These are phyloP conservation scores for Agastache rugosa DNA, from an alignment of 257 asterid genomes.

Conservation along the genomic window DNA sequence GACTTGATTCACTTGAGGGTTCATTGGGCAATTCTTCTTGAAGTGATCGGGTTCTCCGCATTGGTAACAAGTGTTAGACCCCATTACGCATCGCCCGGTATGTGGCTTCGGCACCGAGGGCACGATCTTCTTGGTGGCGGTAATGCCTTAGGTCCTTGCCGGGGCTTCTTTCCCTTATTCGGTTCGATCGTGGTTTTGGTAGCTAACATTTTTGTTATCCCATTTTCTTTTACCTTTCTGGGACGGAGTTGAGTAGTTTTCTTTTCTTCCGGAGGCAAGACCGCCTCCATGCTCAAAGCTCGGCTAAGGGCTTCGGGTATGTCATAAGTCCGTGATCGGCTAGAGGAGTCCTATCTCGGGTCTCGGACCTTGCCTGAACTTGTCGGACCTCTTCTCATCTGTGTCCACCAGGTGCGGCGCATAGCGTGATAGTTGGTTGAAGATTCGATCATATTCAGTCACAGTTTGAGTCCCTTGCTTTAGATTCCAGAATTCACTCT, in stretches of 20 bases:
- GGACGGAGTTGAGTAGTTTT: not conserved
- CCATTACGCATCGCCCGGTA: too few species aligned
- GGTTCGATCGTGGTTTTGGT: not conserved
- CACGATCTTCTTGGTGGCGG: too few species aligned
- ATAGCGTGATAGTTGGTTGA: too few species aligned
- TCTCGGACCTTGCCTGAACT: not conserved
- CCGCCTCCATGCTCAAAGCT: not conserved
- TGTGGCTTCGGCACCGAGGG: too few species aligned
- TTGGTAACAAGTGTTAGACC: too few species aligned
- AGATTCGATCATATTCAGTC: too few species aligned
- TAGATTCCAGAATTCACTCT: too few species aligned
- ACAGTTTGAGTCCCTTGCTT: too few species aligned
- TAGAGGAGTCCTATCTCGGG: not conserved
- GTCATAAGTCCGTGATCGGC: not conserved
- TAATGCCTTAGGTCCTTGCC: not conserved
- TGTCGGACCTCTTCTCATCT: not conserved
- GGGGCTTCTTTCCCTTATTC: not conserved
- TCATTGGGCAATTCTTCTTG: too few species aligned
- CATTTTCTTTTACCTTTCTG: not conserved
- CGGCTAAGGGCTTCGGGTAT: not conserved
- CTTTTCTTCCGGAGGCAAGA: not conserved
- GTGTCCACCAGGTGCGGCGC: not conserved
- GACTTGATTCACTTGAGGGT: too few species aligned
- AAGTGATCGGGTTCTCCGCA: too few species aligned
- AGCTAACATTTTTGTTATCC: not conserved